Percentiles rank a stretch among this genome's conserved stretches.
phyloP scores from a whole-genome alignment of 1,284 basidiomycete genomes.

The Cryptococcus amylolentus region DNA sequence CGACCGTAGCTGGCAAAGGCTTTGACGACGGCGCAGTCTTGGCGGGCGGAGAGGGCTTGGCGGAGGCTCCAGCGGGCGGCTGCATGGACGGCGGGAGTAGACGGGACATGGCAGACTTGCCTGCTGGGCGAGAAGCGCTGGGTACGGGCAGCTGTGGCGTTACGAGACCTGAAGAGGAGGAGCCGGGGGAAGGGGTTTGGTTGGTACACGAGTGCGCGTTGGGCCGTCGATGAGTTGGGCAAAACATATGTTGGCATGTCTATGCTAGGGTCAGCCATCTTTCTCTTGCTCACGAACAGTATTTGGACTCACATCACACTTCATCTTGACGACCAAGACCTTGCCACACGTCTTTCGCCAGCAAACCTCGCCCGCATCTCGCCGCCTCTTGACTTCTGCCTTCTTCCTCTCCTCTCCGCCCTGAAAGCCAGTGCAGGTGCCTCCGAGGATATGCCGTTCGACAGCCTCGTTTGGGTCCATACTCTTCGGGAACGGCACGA shows the following conservation, averaged over 20 bases:
- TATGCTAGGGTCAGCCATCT: slow-evolving; percentile 3
- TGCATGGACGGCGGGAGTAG: slow-evolving; percentile 20
- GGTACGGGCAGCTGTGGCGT: slow-evolving; percentile 22
- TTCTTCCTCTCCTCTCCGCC: slow-evolving; percentile 42
- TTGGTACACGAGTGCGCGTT: slow-evolving; percentile 33
- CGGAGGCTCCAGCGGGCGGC: neutral
- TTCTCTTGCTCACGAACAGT: neutral
- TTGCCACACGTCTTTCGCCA: slow-evolving; percentile 44
- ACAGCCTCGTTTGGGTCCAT: slow-evolving; percentile 44
- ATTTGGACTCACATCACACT: slow-evolving; percentile 38
- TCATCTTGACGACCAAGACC: slow-evolving; percentile 44
- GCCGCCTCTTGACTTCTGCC: slow-evolving; percentile 35
- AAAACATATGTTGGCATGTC: slow-evolving; percentile 39
- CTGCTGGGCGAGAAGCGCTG: slow-evolving; percentile 5
- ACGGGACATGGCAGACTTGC: slow-evolving; percentile 33
- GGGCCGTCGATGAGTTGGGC: slow-evolving; percentile 38
- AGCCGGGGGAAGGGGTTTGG: slow-evolving; percentile 14
- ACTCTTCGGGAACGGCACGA: slow-evolving; percentile 31
- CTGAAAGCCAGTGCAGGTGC: slow-evolving; percentile 39
- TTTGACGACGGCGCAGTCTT: slow-evolving; percentile 1
- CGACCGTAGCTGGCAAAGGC: neutral
- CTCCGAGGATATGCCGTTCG: slow-evolving; percentile 43
- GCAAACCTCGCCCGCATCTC: slow-evolving; percentile 46
- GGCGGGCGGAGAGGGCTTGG: neutral
- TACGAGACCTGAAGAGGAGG: slow-evolving; percentile 14